These are phyloP conservation scores for Alternaria sp. DNA, from an alignment of 2,329 filamentous ascomycete genomes.

Conservation along the genomic window DNA sequence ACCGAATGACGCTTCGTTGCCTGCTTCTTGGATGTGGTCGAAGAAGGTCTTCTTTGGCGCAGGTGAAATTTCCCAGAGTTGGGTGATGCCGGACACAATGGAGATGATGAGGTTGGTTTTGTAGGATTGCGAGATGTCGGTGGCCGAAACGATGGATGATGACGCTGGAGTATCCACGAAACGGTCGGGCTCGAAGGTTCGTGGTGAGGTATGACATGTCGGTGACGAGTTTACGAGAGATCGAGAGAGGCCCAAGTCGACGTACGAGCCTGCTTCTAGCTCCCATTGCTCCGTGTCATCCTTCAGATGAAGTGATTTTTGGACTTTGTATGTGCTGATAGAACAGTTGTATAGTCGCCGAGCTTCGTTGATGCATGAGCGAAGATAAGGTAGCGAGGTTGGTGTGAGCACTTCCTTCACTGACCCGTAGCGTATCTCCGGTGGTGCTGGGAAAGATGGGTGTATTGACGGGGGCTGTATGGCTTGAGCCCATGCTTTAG, in stretches of 20 bases:
- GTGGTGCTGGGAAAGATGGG: slow-evolving; percentile 44
- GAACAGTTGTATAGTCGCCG: slow-evolving; percentile 39
- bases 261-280: slow-evolving; percentile 31
- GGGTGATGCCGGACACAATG: slow-evolving; percentile 40
- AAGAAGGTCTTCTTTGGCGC: slow-evolving; percentile 43
- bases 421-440: slow-evolving; percentile 35
- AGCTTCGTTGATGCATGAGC: slow-evolving; percentile 41
- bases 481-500: slow-evolving; percentile 37
- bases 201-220: slow-evolving; percentile 26
- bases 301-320: slow-evolving; percentile 27
- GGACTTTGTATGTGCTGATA: slow-evolving; percentile 24
- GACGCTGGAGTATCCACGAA: slow-evolving; percentile 24
- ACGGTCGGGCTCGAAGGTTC: slow-evolving; percentile 35
- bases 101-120: slow-evolving; percentile 34
- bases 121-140: slow-evolving; percentile 22
- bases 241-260: slow-evolving; percentile 41
- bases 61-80: slow-evolving; percentile 44
- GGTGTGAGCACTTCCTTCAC: slow-evolving; percentile 11
- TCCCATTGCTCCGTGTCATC: slow-evolving; percentile 36
- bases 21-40: slow-evolving; percentile 41
- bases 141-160: slow-evolving; percentile 23
- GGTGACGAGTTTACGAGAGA: slow-evolving; percentile 40
- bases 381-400: slow-evolving; percentile 32
- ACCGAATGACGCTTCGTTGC: slow-evolving; percentile 37
- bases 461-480: slow-evolving; percentile 46